Percentiles rank a stretch among this genome's conserved stretches.
Evolutionary conservation across 305 asterid genomes (phyloP).

Genomic region (Euphrasia arctica): DNA sequence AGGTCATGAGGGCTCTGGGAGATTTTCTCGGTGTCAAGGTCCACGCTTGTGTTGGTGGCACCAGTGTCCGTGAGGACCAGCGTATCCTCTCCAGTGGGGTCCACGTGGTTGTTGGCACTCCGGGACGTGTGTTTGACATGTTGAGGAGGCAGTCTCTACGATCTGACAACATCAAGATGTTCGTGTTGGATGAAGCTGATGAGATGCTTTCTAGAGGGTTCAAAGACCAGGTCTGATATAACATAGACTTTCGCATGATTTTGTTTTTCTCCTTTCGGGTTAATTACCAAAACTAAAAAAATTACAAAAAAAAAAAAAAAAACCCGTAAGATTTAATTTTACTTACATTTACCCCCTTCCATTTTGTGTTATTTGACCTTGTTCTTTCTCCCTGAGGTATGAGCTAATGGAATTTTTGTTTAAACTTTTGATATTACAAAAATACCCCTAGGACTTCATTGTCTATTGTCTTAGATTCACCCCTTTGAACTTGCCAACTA

Average conservation of each 20-base stretch:
- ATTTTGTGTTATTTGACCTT: too few relatives aligned
- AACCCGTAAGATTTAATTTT: not conserved
- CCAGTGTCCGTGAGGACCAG: conserved; percentile 90
- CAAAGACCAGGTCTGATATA: conserved; percentile 65
- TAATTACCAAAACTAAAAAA: not conserved
- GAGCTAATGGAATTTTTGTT: too few relatives aligned
- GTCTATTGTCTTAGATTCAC: too few relatives aligned
- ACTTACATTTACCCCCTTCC: too few relatives aligned
- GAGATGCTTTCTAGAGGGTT: conserved; percentile 93
- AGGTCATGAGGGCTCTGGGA: conserved; percentile 89
- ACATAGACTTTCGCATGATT: not conserved
- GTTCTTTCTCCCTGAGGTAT: too few relatives aligned
- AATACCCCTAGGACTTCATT: too few relatives aligned
- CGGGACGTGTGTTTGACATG: conserved; percentile 90
- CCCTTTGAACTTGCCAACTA: not conserved
- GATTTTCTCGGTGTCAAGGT: conserved; percentile 89
- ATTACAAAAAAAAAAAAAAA: not conserved
- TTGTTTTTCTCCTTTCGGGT: not conserved
- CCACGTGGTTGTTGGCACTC: conserved; percentile 86
- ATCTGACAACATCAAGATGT: conserved; percentile 81
- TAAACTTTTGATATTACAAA: too few relatives aligned
- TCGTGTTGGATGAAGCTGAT: conserved; percentile 88
- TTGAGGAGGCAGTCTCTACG: conserved; percentile 77
- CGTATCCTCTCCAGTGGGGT: conserved; percentile 82
- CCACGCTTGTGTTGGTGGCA: conserved; percentile 90